phyloP scores from a whole-genome alignment of 176 grass and related monocot genomes.

The sorghum (Sorghum bicolor) region Sorghum_bicolor_NCBIv3 NC_012878.2:2978501-2979000 shows the following conservation, averaged over 20 bases:
- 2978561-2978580: neutral
- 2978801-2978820: neutral
- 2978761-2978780: too few relatives aligned
- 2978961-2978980: neutral
- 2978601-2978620: too few relatives aligned
- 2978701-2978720: too few relatives aligned
- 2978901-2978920: too few relatives aligned
- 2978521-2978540: neutral
- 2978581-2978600: too few relatives aligned
- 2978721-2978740: too few relatives aligned
- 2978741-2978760: too few relatives aligned
- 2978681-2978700: neutral
- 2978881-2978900: neutral
- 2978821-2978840: neutral
- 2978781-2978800: neutral
- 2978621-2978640: neutral
- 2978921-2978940: neutral
- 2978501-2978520: neutral
- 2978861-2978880: slow-evolving; percentile 1
- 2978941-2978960: neutral
- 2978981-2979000: slow-evolving; percentile 3
- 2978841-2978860: neutral
- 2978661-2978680: neutral
- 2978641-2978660: neutral
- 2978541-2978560: neutral